Base-by-base conservation (phyloP, 805 yeast genomes). In the Teunomyces atbi region DNA sequence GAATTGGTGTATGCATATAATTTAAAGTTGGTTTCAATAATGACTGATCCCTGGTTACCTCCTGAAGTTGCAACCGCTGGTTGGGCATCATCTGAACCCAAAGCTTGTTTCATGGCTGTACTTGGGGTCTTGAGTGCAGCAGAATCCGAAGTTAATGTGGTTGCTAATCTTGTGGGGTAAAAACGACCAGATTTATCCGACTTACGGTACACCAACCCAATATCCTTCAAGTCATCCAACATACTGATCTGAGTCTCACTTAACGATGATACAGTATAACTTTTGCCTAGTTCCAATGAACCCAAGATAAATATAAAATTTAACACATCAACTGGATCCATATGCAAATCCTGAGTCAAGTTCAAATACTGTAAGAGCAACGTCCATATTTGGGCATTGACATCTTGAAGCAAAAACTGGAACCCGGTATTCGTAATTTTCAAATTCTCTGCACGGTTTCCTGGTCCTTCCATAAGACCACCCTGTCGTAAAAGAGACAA, bases 291-390 rank as follows among this genome's bases (percentile, higher is more conserved):
- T 60, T 94, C 97, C 44, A 94, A 71, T 1, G 97, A 87, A 5
- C 98, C 98, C 36, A 94, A 71, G 81, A 92, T 84, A 68, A 94
- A 94, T 10, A 94, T 85, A 64, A 94, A 94, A 64, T 92, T 91
- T 39, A 94, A 73, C 30, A 94, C 96, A 59, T 94, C 99, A 15
- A 94, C 98, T 0, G 96, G 90, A 66, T 94, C 96, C 96, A 91
- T 89, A 58, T 87, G 81, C 43, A 89, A 74, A 21, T 83, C 82
- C 58, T 88, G 92, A 1, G 97, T 81, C 76, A 89, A 78, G 61
- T 87, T 85, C 50, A 94, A 69, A 61, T 94, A 94, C 61, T 94
- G 97, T 33, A 94, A 69, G 40, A 94, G 69, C 34, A 94, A 69
- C 0, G 96, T 84, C 99, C 99, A 94, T 13, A 94, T 84, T 65